These are phyloP conservation scores for Candida tammaniensis DNA, from an alignment of 805 yeast species.

Conservation along the genomic window DNA sequence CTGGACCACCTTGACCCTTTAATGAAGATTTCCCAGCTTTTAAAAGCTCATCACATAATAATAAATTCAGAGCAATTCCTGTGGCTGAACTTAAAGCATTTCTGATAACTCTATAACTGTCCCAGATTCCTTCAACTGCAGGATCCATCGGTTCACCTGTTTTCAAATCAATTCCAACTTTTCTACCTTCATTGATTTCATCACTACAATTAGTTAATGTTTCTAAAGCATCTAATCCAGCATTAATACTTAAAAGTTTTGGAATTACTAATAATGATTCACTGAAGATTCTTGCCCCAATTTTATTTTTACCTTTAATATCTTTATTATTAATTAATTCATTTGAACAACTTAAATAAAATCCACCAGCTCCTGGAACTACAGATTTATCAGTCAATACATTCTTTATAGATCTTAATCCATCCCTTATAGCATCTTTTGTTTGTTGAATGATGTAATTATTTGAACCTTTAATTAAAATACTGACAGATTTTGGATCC, in stretches of 20 bases:
- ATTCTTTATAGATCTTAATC: slow-evolving; percentile 90
- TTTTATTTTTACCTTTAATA: slow-evolving; percentile 79
- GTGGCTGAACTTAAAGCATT: slow-evolving; percentile 91
- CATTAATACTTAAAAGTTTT: slow-evolving; percentile 85
- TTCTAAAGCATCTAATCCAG: slow-evolving; percentile 92
- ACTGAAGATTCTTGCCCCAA: slow-evolving; percentile 91
- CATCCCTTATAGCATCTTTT: slow-evolving; percentile 96
- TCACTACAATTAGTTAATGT: slow-evolving; percentile 88
- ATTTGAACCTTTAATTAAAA: slow-evolving; percentile 91
- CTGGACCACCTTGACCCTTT: slow-evolving; percentile 54
- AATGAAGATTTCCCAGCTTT: slow-evolving; percentile 95
- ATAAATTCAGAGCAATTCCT: slow-evolving; percentile 87
- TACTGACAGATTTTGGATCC: slow-evolving; percentile 88
- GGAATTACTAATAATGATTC: slow-evolving; percentile 91
- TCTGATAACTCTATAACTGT: slow-evolving; percentile 88
- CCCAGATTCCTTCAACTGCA: slow-evolving; percentile 92
- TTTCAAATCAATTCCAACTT: slow-evolving; percentile 85
- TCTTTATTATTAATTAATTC: slow-evolving; percentile 52
- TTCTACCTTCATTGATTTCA: slow-evolving; percentile 73
- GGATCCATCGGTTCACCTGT: slow-evolving; percentile 98
- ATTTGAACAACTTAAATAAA: slow-evolving; percentile 77
- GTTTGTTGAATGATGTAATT: slow-evolving; percentile 86
- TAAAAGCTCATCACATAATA: slow-evolving; percentile 91
- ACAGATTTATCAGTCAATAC: slow-evolving; percentile 81
- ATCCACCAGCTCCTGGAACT: slow-evolving; percentile 98